These are phyloP conservation scores for Grifola frondosa DNA, from an alignment of 1,284 basidiomycete genomes.

Conservation along the genomic window DNA sequence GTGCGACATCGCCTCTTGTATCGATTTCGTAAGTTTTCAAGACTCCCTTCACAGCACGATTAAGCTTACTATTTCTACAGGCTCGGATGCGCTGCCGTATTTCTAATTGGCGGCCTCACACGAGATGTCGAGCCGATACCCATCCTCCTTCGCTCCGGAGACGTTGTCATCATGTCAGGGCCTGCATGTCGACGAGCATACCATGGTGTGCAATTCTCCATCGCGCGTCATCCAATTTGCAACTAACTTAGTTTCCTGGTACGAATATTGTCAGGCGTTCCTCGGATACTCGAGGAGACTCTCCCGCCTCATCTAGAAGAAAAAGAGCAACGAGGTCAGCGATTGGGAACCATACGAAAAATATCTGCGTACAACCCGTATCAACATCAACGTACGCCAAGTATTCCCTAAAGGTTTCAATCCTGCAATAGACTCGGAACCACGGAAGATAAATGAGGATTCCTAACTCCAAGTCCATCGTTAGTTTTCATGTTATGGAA, in stretches of 20 bases:
- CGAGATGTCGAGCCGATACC: slow-evolving; percentile 76
- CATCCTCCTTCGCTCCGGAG: slow-evolving; percentile 83
- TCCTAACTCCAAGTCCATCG: too few species aligned
- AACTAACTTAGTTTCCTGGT: not conserved
- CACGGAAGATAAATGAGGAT: too few species aligned
- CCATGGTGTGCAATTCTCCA: slow-evolving; percentile 58
- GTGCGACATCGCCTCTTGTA: slow-evolving; percentile 83
- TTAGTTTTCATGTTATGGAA: too few species aligned
- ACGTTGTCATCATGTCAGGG: slow-evolving; percentile 91
- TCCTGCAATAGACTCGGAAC: slow-evolving; percentile 28
- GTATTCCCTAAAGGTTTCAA: slow-evolving; percentile 76
- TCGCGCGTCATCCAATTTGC: not conserved
- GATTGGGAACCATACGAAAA: slow-evolving; percentile 60
- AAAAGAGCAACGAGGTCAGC: slow-evolving; percentile 23
- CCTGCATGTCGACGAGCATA: slow-evolving; percentile 79
- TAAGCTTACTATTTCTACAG: slow-evolving; percentile 40
- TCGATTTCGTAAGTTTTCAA: slow-evolving; percentile 75
- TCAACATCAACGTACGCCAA: slow-evolving; percentile 90
- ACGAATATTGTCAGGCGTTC: slow-evolving; percentile 61
- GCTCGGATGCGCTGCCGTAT: slow-evolving; percentile 82
- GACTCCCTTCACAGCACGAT: not conserved
- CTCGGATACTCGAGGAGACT: slow-evolving; percentile 79
- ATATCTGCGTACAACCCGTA: slow-evolving; percentile 67
- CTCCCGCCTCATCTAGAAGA: slow-evolving; percentile 63
- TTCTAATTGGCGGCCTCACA: slow-evolving; percentile 83